Evolutionary conservation across 805 yeast species (phyloP), one percentile per base, ranked within the genome.

Genomic region (Debaryomyces castellii): DNA sequence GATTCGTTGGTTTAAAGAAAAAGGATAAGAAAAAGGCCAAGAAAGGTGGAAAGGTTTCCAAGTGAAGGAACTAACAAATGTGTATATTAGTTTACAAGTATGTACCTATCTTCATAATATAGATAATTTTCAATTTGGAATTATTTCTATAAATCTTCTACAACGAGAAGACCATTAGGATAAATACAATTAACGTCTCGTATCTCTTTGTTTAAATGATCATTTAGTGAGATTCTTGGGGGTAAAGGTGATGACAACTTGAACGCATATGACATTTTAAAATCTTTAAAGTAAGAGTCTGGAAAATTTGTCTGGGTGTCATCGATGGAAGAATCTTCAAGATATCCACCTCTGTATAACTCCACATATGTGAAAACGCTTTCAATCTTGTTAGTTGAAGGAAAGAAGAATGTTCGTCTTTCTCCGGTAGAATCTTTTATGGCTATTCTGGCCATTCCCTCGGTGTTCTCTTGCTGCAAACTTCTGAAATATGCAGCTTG

Each of bases 21-120:
- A 89, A 88, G 71, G 89, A 87, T 48, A 89, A 88, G 74, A 83
- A 82, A 67, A 83, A 82, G 74, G 78, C 77, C 69, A 83, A 80
- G 70, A 74, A 77, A 60, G 76, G 39, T 20, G 73, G 67, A 52
- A 72, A 63, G 62, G 64, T 66, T 25, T 43, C 60, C 17, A 66
- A 66, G 50, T 57, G 48, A 45, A 16, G 14, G 17, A 21, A 20
- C 17, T 28, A 10, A 22, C 12, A 20, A 6, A 27, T 38, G 27
- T 9, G 16, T 27, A 28, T 30, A 42, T 14, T 20, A 30, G 33
- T n/a, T 14, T 30, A 30, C 33, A 14, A 25, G 37, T 30, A 39
- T 41, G 41, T 24, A 33, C 40, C 21, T 28, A 28, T 16, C 16
- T 33, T 23, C 23, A 25, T 22, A 33, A 33, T 34, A 41, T 6